Evolutionary conservation across 441 rosid species (phyloP), one percentile per base, ranked within the genome.

Genomic region (Adansonia rubrostipa): DNA sequence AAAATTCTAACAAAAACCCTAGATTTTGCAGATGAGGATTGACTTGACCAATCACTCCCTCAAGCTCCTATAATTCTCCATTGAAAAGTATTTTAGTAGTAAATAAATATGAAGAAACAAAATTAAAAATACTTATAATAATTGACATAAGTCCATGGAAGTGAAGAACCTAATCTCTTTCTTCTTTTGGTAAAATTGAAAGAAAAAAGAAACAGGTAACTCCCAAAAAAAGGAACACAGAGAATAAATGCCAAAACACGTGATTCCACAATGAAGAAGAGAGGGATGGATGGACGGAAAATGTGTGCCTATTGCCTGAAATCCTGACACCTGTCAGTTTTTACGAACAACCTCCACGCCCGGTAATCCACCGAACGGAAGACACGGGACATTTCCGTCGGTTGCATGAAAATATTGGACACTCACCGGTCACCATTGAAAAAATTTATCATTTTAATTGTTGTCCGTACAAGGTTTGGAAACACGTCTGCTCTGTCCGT

Each of bases 321-420:
- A 58, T 20, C 8, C 1, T 36, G 92, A 89, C 92, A 88, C 88
- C 80, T 91, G 82, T 47, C 15, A 7, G 6, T 20, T 8, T 67
- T 60, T 70, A 87, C 88, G 66, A 89, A 87, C 92, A 83, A 81
- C 87, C 77, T 67, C 56, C 54, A 76, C 78, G 73, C 58, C 93
- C 86, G 90, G 97, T 85, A 84, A 36, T 76, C 87, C 79, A 64
- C 48, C 68, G 63, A 73, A 36, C 72, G 87, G 28, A 77, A 80
- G 81, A 89, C 92, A 85, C 45, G 82, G 82, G 89, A 89, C 95
- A 91, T 65, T 77, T 70, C 80, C 90, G 96, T 92, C 95, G 93
- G 93, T 89, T 82, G 88, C 81, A 85, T 73, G 86, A 0, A 81
- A 82, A 47, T 10, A 62, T 68, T 65, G 81, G 56, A 81, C 85